Base-by-base conservation (phyloP, 2,329 filamentous ascomycete species). In the Paraphoma chrysanthemicola region DNA sequence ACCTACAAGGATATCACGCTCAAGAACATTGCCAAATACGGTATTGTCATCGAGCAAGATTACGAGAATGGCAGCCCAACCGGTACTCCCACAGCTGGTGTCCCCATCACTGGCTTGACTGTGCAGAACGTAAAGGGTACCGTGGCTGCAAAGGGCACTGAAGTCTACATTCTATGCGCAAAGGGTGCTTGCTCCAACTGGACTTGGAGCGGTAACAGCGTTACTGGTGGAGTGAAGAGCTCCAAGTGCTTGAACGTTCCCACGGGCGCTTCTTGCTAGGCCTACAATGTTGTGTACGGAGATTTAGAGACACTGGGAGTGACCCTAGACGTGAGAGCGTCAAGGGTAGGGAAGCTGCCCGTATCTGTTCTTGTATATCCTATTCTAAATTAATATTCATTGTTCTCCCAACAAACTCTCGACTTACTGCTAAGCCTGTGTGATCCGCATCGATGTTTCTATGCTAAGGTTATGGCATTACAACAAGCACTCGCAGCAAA, bases 151-250 rank as follows among this genome's bases (percentile, higher is more conserved):
- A 70, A 65, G 33, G 78, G 72, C 1, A 72, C 70, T 3, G 51
- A 82, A 18, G 71, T 85, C 55, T 84, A 83, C 66, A 82, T 87
- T 54, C 80, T 86, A 12, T 87, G 85, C 63, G 85, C 81, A n/a
- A 75, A 69, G 41, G 83, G 81, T 31, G 78, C 78, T 58, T 85
- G 83, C 75, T 79, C 77, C 5, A 77, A 80, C 73, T 88, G 85
- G 83, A 82, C 78, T 12, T 87, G 84, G 83, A 76, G 71, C 3
- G 78, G 75, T 41, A 80, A 83, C 57, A 57, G 36, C 33, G 50
- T 76, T 43, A 71, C 73, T 29, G 73, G 74, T 28, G 81, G 81
- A 31, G 69, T 73, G 67, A 69, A 66, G 64, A 72, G 66, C 58
- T 56, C 63, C 29, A 66, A 62, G 54, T 78, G 74, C 65, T 42